Base-by-base conservation (phyloP, 2,329 filamentous ascomycete species). In the Xylaria sp. region DNA sequence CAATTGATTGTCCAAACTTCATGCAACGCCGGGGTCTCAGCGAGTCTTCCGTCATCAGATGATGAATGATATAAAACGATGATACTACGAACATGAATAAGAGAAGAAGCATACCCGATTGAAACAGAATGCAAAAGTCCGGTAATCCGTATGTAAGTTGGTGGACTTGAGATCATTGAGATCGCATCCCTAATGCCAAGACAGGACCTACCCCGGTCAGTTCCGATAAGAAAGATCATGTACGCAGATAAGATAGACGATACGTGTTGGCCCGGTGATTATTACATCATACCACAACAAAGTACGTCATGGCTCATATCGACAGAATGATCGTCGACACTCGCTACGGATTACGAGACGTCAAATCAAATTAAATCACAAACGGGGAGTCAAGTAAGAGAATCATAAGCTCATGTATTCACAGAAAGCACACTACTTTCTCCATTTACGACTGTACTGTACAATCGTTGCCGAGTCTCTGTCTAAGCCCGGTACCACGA, bases 381-480 rank as follows among this genome's bases (percentile, higher is more conserved):
- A 1, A 46, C n/a, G 4, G 13, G n/a, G 16, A 18, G 13, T 18
- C 9, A 19, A 7, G 19, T 9, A 8, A 7, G 19, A 34, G 13
- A 16, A 5, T 30, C 23, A 55, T 46, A 10, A 16, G 13, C 37
- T 55, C 10, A 6, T 34, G 4, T 35, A 7, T 49, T 57, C 10
- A 42, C 35, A 4, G 16, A 37, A 58, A 52, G 51, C 47, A 30
- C 57, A 62, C 51, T 59, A 51, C 23, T 23, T 48, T 50, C 16
- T 8, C 16, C 18, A 46, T 59, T 49, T 50, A 18, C 11, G 39
- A 57, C 23, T 23, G 37, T 51, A 51, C 46, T 52, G 13, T 56
- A 56, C 60, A 58, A 59, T 63, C 58, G 59, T 52, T 63, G 62
- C 57, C 46, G 47, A 58, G 55, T 51, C 23, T 54, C 39, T 52